Evolutionary conservation across 495 filamentous ascomycete genomes (phyloP).

Genomic region (Lasiosphaeria ovina): DNA sequence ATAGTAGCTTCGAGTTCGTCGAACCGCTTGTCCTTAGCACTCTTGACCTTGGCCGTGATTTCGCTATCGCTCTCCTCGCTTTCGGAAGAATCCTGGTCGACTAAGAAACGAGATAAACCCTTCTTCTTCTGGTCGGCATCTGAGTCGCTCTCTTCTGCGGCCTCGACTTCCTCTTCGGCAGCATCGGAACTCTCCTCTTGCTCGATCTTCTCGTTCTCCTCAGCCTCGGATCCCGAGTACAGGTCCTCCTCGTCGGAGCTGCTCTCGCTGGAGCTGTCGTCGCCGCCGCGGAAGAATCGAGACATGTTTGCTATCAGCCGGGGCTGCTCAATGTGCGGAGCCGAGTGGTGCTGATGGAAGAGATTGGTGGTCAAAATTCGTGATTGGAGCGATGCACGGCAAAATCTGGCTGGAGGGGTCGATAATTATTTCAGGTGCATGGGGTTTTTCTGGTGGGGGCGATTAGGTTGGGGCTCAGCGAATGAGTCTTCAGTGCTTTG

Average conservation of each 20-base stretch:
- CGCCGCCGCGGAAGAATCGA: conserved; percentile 93
- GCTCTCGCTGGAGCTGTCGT: conserved; percentile 79
- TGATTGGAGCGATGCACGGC: conserved; percentile 16
- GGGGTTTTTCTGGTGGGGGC: conserved; percentile 38
- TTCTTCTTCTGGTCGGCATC: conserved; percentile 61
- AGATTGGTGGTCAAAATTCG: conserved; percentile 4
- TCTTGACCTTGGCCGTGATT: conserved; percentile 81
- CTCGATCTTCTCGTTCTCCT: conserved; percentile 51
- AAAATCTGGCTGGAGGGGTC: conserved; percentile 31
- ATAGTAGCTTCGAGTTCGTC: conserved; percentile 91
- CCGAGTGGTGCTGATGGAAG: conserved; percentile 6
- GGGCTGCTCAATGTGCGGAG: conserved; percentile 10
- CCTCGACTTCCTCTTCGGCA: conserved; percentile 59
- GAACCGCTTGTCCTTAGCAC: conserved; percentile 93
- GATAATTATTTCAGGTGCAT: conserved; percentile 36
- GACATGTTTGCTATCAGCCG: conserved; percentile 60
- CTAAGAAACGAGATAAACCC: conserved; percentile 78
- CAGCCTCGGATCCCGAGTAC: conserved; percentile 73
- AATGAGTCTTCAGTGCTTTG: conserved; percentile 11
- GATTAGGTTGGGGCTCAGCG: conserved; percentile 32
- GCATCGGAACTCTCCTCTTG: conserved; percentile 47
- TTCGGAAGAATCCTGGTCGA: conserved; percentile 63
- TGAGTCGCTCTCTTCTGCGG: conserved; percentile 50
- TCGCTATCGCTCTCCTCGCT: conserved; percentile 85
- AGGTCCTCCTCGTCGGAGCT: conserved; percentile 91